These are phyloP conservation scores for Lumnitzera racemosa DNA, from an alignment of 345 rosid genomes.

Conservation along the genomic window DNA sequence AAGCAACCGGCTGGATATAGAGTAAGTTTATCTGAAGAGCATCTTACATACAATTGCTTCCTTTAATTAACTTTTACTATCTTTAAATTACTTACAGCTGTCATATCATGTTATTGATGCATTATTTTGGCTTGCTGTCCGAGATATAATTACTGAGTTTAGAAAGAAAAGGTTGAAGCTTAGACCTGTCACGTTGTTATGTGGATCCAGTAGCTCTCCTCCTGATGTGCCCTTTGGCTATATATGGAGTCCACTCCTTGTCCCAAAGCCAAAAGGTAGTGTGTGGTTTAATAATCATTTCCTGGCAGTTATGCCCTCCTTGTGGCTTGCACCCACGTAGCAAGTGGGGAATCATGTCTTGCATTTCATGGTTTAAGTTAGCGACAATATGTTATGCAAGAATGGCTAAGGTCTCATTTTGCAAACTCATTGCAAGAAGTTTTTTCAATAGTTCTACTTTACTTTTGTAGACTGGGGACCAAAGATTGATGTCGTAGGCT, in stretches of 20 bases:
- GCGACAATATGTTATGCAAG: no score
- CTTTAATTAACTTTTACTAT: neutral
- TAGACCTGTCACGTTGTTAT: slow-evolving; percentile 40
- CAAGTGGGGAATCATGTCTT: neutral
- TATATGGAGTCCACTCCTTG: slow-evolving; percentile 55
- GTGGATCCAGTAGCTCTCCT: slow-evolving; percentile 36
- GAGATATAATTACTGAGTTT: slow-evolving; percentile 40
- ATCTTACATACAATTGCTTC: neutral
- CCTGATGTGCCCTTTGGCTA: slow-evolving; percentile 36
- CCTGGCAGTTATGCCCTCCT: neutral
- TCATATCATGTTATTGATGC: slow-evolving; percentile 52
- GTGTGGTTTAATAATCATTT: no score
- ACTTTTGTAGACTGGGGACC: slow-evolving; percentile 54
- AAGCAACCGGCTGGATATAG: slow-evolving; percentile 35
- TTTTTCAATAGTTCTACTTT: neutral
- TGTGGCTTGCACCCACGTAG: neutral
- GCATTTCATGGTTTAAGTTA: neutral
- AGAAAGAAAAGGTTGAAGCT: slow-evolving; percentile 42
- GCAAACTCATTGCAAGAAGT: neutral
- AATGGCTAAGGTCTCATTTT: neutral
- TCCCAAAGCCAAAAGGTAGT: slow-evolving; percentile 50
- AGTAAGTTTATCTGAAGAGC: slow-evolving; percentile 22
- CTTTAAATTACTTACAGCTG: slow-evolving; percentile 20
- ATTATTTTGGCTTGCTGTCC: slow-evolving; percentile 45
- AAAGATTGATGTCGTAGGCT: slow-evolving; percentile 57